Percentiles rank a stretch among this genome's conserved stretches.
These are phyloP conservation scores for Chaetothyriales sp. DNA, from an alignment of 2,329 filamentous ascomycete species.

Conservation along the genomic window DNA sequence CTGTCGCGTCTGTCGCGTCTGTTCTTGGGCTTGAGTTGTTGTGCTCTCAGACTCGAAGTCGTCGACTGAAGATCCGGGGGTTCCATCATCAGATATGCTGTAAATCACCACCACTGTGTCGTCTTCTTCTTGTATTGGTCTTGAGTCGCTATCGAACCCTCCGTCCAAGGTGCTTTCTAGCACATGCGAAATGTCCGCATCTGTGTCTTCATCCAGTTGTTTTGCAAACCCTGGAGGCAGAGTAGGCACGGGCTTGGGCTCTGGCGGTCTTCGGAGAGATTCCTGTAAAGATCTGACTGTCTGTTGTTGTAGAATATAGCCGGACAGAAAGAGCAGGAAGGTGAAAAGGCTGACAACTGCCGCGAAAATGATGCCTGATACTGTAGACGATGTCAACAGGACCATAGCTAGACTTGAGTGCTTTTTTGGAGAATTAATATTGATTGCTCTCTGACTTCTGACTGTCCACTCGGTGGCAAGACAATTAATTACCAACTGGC, in stretches of 20 bases:
- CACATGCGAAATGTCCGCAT: not conserved
- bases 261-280: conserved; percentile 46
- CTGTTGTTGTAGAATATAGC: conserved; percentile 75
- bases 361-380: conserved; percentile 29
- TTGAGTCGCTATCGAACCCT: not conserved
- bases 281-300: conserved; percentile 63
- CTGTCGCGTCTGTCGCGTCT: not conserved
- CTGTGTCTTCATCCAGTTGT: conserved; percentile 9
- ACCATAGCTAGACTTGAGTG: conserved; percentile 22
- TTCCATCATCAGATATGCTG: not conserved
- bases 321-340: conserved; percentile 67
- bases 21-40: not conserved
- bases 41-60: not conserved
- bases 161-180: not conserved
- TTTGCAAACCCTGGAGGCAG: conserved; percentile 14
- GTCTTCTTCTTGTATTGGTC: not conserved
- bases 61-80: not conserved
- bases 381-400: conserved; percentile 30
- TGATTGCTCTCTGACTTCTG: not conserved
- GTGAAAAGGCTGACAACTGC: conserved; percentile 58
- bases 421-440: too few species aligned
- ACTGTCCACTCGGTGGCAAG: not conserved
- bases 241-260: conserved; percentile 18
- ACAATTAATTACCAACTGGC: not conserved
- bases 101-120: not conserved